Evolutionary conservation across 2,329 filamentous ascomycete genomes (phyloP), one percentile per base, ranked within the genome.

Genomic region (Lizonia empirigonia): DNA sequence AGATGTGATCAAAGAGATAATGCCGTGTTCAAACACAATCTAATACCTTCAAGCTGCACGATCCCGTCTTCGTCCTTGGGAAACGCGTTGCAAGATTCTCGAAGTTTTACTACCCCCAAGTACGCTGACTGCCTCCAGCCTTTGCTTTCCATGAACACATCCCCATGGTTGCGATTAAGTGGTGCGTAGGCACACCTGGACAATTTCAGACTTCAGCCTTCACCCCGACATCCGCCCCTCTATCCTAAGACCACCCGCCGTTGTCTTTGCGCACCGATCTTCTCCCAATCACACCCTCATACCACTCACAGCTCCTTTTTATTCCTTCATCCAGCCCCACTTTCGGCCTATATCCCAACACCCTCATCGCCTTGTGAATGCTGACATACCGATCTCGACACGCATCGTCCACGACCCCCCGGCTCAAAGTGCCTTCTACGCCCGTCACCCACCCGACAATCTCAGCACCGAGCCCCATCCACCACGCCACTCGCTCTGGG

Each of bases 361-460:
- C 67, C 39, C 63, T 62, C 54, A 68, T 77, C 32, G 82, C 82
- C 60, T 82, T 83, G 10, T 71, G 67, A 23, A 80, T 79, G 59
- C 74, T 79, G 16, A 79, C 78, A 73, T 84, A 85, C 44, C 80
- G 71, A 38, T 77, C 72, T 30, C 78, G 74, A 50, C 78, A 78
- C 27, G 77, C 82, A 71, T 85, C 83, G 57, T 74, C 75, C 4
- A 85, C 78, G 56, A 79, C 78, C 2, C 82, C 83, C 29, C 79
- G 72, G 65, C 78, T 79, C 41, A 85, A 65, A 12, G 76, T 79
- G 4, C 74, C 71, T 22, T 77, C 68, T 4, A 60, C 66, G 0
- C 80, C 78, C 7, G 72, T 76, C 5, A 77, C 15, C 65, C 80
- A 82, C 26, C 75, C 77, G 46, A 74, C 65, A 44, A 67, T 72